These are phyloP conservation scores for Leccinellum rugosiceps DNA, from an alignment of 768 basidiomycete genomes.

Conservation along the genomic window DNA sequence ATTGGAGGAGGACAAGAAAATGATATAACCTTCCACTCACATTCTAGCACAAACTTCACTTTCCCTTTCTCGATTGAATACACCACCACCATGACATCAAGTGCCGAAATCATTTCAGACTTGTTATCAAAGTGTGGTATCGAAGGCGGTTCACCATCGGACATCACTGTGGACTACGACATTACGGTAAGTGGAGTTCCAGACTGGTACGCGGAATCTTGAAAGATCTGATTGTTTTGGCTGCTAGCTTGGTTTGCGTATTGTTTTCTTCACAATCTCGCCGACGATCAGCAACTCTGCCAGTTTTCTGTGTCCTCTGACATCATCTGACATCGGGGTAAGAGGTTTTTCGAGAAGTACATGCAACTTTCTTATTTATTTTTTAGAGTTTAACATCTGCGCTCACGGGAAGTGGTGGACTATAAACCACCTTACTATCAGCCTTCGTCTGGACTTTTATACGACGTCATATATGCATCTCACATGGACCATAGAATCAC, in stretches of 20 bases:
- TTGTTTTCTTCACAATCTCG: constrained; percentile 63
- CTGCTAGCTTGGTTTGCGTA: constrained; percentile 56
- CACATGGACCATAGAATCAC: constrained; percentile 16
- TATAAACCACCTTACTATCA: not conserved
- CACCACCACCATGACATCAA: constrained; percentile 50
- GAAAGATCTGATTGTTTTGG: constrained; percentile 9
- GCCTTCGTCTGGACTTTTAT: constrained; percentile 5
- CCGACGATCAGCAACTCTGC: constrained; percentile 62
- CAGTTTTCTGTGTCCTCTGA: constrained; percentile 63
- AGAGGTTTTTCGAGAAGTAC: not conserved
- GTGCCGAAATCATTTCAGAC: constrained; percentile 53
- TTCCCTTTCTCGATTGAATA: constrained; percentile 76
- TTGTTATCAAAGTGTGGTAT: constrained; percentile 62
- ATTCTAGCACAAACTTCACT: constrained; percentile 59
- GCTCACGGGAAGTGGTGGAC: constrained; percentile 9
- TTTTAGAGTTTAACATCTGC: constrained; percentile 19
- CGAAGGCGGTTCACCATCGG: constrained; percentile 37
- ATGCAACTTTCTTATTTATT: constrained; percentile 10
- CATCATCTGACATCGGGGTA: constrained; percentile 28
- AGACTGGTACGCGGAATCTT: not conserved
- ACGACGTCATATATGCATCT: constrained; percentile 13
- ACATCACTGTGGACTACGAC: constrained; percentile 62
- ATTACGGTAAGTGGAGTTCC: constrained; percentile 45
- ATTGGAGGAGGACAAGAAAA: constrained; percentile 60
- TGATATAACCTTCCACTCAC: constrained; percentile 46